phyloP scores from a whole-genome alignment of 2,329 filamentous ascomycete genomes.

The Penicillium sp. region DNA sequence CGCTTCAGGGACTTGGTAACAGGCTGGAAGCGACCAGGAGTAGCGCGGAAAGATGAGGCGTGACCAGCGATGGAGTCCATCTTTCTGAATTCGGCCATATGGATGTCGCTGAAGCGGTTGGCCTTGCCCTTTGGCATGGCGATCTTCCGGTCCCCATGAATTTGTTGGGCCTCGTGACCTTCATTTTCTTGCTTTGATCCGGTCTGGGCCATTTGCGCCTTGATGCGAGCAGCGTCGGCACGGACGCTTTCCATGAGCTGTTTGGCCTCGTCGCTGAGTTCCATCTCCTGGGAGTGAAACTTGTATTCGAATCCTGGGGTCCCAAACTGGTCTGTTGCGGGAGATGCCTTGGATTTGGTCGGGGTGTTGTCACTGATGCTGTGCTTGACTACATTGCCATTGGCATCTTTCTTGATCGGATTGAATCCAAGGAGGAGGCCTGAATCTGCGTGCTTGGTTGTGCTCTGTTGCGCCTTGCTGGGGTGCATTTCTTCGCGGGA shows the following conservation, averaged over 20 bases:
- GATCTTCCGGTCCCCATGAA: constrained; percentile 63
- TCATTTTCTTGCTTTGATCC: constrained; percentile 55
- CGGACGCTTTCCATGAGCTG: constrained; percentile 65
- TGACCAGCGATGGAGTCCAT: constrained; percentile 95
- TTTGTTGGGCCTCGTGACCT: constrained; percentile 45
- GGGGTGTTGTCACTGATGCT: constrained; percentile 38
- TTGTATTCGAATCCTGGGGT: constrained; percentile 49
- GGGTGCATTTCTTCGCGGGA: constrained; percentile 86
- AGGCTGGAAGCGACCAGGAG: constrained; percentile 44
- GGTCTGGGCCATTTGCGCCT: constrained; percentile 63
- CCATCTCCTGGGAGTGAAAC: constrained; percentile 44
- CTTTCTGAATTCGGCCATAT: constrained; percentile 89
- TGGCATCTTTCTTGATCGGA: constrained; percentile 58
- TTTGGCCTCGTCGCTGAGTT: constrained; percentile 52
- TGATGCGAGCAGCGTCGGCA: constrained; percentile 68
- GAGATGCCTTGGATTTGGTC: constrained; percentile 39
- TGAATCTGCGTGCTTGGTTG: constrained; percentile 73
- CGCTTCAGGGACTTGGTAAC: constrained; percentile 49
- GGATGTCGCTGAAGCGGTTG: constrained; percentile 76
- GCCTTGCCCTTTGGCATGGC: constrained; percentile 76
- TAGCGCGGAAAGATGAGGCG: constrained; percentile 66
- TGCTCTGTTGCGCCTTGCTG: constrained; percentile 71
- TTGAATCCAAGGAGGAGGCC: constrained; percentile 79
- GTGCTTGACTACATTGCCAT: constrained; percentile 36
- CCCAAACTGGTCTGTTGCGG: constrained; percentile 35